Percentiles rank a stretch among this genome's conserved stretches.
Conservation (phyloP, 805 yeast genomes). For the Candida golubevii region DNA sequence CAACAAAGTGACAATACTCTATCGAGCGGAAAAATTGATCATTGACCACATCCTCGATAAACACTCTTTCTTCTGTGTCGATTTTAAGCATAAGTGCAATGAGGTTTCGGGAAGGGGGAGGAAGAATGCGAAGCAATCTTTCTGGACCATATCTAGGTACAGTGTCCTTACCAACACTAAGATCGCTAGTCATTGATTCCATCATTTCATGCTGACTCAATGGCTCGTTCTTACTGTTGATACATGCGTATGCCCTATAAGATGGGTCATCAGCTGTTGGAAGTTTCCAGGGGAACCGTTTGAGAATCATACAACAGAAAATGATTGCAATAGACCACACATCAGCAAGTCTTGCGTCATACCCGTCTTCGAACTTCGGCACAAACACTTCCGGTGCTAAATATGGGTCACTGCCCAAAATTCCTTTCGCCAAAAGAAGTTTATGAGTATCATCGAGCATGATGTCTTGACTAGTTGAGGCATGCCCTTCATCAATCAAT, state of each 20-base stretch:
- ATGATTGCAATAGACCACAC: conserved; percentile 93
- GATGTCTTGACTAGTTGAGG: conserved; percentile 33
- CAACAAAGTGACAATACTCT: conserved; percentile 44
- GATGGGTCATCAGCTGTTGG: conserved; percentile 77
- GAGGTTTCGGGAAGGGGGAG: conserved; percentile 57
- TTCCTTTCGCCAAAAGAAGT: conserved; percentile 65
- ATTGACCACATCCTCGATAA: conserved; percentile 50
- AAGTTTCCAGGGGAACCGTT: conserved; percentile 92
- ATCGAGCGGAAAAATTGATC: conserved; percentile 60
- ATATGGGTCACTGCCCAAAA: conserved; percentile 95
- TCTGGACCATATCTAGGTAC: conserved; percentile 55
- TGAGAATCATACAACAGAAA: conserved; percentile 82
- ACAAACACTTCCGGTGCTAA: conserved; percentile 85
- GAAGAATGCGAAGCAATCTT: conserved; percentile 66
- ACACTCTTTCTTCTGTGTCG: conserved; percentile 53
- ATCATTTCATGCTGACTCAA: conserved; percentile 10
- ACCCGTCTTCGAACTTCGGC: conserved; percentile 34
- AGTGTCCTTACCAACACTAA: conserved; percentile 8
- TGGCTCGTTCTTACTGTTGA: conserved; percentile 12
- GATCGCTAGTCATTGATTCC: conserved; percentile 12
- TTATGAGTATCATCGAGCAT: conserved; percentile 29
- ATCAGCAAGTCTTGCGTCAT: conserved; percentile 87
- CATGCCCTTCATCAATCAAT: conserved; percentile 8
- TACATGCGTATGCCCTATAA: conserved; percentile 53
- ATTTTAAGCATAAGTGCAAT: conserved; percentile 63